Evolutionary conservation across 257 asterid species (phyloP).

Genomic region (Ilex aquifolium): DNA sequence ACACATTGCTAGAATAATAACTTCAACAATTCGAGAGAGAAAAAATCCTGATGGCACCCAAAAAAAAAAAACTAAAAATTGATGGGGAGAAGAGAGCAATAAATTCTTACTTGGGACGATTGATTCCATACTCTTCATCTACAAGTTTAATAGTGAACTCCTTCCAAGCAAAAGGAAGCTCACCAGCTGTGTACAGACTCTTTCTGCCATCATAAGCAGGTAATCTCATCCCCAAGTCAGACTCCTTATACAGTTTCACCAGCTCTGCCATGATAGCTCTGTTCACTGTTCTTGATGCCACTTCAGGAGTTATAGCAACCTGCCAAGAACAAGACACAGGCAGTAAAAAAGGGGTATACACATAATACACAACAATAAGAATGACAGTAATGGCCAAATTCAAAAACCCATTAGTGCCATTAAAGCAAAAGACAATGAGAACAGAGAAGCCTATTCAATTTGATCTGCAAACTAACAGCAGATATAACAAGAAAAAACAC

Average conservation of each 20-base stretch:
- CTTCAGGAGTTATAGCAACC: constrained; percentile 96
- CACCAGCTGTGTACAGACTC: constrained; percentile 94
- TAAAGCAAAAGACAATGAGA: constrained; percentile 28
- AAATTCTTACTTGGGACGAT: constrained; percentile 71
- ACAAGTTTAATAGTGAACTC: constrained; percentile 73
- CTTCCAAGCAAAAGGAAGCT: constrained; percentile 90
- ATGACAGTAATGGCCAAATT: constrained; percentile 25
- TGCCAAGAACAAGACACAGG: constrained; percentile 24
- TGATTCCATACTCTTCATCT: constrained; percentile 74
- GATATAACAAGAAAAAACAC: constrained; percentile 21
- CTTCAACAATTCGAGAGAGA: neutral
- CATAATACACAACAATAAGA: constrained; percentile 12
- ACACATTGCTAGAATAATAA: neutral
- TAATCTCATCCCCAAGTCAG: constrained; percentile 83
- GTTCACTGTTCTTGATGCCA: constrained; percentile 74
- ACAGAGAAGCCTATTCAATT: constrained; percentile 25
- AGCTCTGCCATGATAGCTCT: constrained; percentile 85
- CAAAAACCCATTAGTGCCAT: constrained; percentile 36
- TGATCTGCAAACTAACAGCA: constrained; percentile 28
- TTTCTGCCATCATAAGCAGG: constrained; percentile 98
- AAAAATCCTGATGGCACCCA: neutral
- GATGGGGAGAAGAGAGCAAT: neutral
- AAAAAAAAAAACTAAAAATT: neutral
- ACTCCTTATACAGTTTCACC: constrained; percentile 70
- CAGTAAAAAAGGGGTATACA: constrained; percentile 6